These are phyloP conservation scores for Lachnellula arida DNA, from an alignment of 2,329 filamentous ascomycete species.

Conservation along the genomic window DNA sequence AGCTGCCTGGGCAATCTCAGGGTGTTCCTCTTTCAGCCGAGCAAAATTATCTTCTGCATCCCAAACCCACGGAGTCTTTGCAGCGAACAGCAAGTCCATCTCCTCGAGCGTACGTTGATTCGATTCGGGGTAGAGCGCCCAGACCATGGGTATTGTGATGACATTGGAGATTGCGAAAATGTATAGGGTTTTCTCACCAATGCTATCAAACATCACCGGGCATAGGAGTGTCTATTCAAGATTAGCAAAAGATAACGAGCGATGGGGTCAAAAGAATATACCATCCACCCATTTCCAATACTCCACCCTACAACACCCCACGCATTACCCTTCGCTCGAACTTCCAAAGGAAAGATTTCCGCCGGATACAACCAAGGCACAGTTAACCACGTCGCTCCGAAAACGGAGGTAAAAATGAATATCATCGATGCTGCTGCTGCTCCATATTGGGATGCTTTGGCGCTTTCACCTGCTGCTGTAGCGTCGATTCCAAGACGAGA, in stretches of 20 bases:
- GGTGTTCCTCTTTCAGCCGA: constrained; percentile 56
- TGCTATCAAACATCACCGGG: constrained; percentile 43
- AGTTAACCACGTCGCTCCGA: constrained; percentile 48
- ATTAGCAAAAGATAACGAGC: constrained; percentile 15
- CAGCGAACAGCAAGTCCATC: constrained; percentile 68
- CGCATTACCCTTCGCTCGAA: constrained; percentile 69
- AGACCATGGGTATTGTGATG: constrained; percentile 59
- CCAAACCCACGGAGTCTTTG: constrained; percentile 64
- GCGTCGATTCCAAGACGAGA: constrained; percentile 47
- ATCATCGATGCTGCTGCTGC: constrained; percentile 66
- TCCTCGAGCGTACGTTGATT: constrained; percentile 71
- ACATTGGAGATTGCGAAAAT: constrained; percentile 67
- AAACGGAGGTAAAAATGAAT: constrained; percentile 62
- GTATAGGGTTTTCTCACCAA: constrained; percentile 68
- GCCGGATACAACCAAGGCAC: constrained; percentile 63
- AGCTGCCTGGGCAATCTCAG: constrained; percentile 41
- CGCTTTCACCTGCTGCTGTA: constrained; percentile 40
- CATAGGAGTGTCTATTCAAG: constrained; percentile 32
- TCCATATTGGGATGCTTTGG: constrained; percentile 48
- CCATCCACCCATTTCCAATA: constrained; percentile 67
- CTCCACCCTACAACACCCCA: constrained; percentile 74
- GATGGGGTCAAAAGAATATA: constrained; percentile 29
- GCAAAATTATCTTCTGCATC: constrained; percentile 63
- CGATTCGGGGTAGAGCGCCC: constrained; percentile 69
- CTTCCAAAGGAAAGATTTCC: constrained; percentile 68